Evolutionary conservation across 2,329 filamentous ascomycete species (phyloP), one percentile per base, ranked within the genome.

Genomic region (Arthrobotrys conoides): DNA sequence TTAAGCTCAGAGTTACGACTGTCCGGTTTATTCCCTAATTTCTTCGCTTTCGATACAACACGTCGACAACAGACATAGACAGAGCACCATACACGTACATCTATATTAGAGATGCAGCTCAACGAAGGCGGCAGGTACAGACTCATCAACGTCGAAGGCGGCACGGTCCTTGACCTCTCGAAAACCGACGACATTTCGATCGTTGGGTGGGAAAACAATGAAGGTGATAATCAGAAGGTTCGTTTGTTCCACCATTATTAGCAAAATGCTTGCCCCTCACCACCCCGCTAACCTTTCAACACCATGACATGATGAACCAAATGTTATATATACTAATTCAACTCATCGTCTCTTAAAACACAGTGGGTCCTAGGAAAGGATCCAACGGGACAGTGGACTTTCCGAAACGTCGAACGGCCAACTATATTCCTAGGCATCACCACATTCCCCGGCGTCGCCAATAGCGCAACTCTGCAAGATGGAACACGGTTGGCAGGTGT

Each of bases 201-300:
- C 20, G 6, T 55, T 33, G 69, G 57, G 18, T 71, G 69, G 69
- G 30, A 71, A 22, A 41, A 46, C 18, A 64, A 71, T 46, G 36
- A 71, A 4, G 69, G 69, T 9, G 57, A 71, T 0, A 71, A 71
- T 18, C 69, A 71, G 18, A 64, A 71, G 55, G 67, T 71, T 44
- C n/a, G 55, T 41, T 53, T 20, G 5, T n/a, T 44, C 10, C 5
- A 5, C 5, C 38, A 14, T 14, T 44, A 8, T 9, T 48, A 10
- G 5, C 46, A 8, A 20, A 12, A 8, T 16, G 2, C n/a, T 22
- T 48, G 6, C 18, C 46, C 27, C 27, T 30, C 8, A 24, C 8
- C n/a, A 24, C 20, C 44, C 8, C 44, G n/a, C 44, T 8, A 46
- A 18, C 16, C 38, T 41, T 41, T 16, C 33, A 41, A 16, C 38